These are phyloP conservation scores for Bryoerythrophyllum caledonicum DNA, from an alignment of 225 moss, liverwort and hornwort genomes.

Conservation along the genomic window DNA sequence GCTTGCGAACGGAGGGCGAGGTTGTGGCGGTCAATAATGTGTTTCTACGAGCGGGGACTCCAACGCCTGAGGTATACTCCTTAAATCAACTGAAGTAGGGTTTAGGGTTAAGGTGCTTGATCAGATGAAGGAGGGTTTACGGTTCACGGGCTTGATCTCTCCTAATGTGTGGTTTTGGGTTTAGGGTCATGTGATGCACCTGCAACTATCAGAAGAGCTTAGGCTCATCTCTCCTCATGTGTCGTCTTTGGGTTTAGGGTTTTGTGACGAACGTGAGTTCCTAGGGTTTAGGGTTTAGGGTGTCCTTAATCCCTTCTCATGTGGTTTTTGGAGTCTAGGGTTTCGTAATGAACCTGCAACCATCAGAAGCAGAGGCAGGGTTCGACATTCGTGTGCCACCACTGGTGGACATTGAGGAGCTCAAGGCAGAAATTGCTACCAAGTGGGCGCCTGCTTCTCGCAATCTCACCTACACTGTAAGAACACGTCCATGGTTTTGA, in stretches of 20 bases:
- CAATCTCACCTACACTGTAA: conserved; percentile 46
- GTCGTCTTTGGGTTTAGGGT: too few relatives aligned
- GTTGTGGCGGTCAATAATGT: conserved; percentile 70
- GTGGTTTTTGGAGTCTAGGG: conserved; percentile 20
- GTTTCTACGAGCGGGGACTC: conserved; percentile 65
- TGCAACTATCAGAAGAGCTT: conserved; percentile 48
- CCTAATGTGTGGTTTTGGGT: background rate
- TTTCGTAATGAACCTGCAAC: conserved; percentile 45
- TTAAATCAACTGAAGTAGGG: too few relatives aligned
- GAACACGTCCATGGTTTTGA: background rate
- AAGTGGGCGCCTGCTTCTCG: conserved; percentile 58
- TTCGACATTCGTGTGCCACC: conserved; percentile 63
- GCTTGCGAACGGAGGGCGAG: conserved; percentile 47
- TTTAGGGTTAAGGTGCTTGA: too few relatives aligned
- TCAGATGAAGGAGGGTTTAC: too few relatives aligned
- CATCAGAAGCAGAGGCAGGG: conserved; percentile 57
- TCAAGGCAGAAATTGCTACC: conserved; percentile 48
- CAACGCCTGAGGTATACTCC: conserved; percentile 32
- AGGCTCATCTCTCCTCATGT: conserved; percentile 25
- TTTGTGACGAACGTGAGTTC: conserved; percentile 40
- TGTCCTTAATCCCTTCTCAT: background rate
- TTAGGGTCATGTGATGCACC: conserved; percentile 40
- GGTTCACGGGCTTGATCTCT: conserved; percentile 1
- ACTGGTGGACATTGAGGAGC: conserved; percentile 32
- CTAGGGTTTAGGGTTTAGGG: background rate